Evolutionary conservation across 257 asterid genomes (phyloP).

Genomic region (Nicotiana otophora): DNA sequence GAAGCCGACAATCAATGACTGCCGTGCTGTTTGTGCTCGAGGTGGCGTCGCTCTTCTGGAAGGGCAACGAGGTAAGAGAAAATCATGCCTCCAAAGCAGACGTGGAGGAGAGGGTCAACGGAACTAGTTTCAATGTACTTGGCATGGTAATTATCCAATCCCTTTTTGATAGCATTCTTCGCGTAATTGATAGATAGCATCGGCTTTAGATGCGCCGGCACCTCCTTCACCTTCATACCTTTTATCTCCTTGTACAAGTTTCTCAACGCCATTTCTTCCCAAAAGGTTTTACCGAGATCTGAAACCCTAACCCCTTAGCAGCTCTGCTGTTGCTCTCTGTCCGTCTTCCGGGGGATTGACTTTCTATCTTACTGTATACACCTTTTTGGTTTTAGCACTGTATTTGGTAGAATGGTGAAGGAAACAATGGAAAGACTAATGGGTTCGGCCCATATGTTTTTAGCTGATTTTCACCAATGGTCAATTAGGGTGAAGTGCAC

Average conservation of each 20-base stretch:
- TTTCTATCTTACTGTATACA: background rate
- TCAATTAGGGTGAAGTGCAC: no score
- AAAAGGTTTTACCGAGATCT: background rate
- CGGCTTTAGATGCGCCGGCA: conserved; percentile 74
- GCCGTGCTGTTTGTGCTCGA: conserved; percentile 60
- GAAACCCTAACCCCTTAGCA: conserved; percentile 25
- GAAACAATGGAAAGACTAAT: background rate
- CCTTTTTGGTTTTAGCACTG: no score
- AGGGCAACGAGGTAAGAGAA: conserved; percentile 84
- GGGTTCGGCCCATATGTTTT: background rate
- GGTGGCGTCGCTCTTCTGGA: conserved; percentile 99
- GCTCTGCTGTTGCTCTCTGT: background rate
- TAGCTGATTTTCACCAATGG: no score
- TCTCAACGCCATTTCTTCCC: conserved; percentile 59
- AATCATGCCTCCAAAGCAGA: conserved; percentile 82
- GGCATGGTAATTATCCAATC: conserved; percentile 59
- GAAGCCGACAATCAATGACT: background rate
- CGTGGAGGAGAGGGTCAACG: conserved; percentile 57
- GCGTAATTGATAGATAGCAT: conserved; percentile 36
- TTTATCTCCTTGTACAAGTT: conserved; percentile 62
- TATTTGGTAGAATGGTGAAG: background rate
- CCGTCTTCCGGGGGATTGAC: background rate
- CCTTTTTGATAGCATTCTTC: conserved; percentile 40
- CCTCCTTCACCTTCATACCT: conserved; percentile 74
- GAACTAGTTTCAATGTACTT: conserved; percentile 76